Conservation (phyloP, 306 rosid genomes). For the Cucurbita pepo region DNA sequence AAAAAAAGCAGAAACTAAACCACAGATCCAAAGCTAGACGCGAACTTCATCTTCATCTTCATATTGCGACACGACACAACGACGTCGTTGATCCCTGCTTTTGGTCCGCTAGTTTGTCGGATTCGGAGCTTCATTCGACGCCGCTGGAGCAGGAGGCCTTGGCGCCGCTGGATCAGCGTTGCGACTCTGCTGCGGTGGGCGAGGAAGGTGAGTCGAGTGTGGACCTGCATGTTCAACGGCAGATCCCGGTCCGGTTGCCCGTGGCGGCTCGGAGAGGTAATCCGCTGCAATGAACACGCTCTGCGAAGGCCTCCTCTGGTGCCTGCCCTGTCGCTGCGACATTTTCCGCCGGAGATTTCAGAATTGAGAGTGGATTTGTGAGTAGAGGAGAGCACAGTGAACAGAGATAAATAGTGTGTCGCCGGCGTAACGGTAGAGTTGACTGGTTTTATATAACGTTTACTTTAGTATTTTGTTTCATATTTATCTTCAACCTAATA, state of each 20-base stretch:
- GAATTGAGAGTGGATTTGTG: not conserved
- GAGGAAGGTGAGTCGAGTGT: not conserved
- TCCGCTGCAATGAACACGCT: slow-evolving; percentile 12
- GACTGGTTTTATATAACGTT: not conserved
- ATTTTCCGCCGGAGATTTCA: slow-evolving; percentile 1
- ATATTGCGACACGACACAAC: not conserved
- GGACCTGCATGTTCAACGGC: not conserved
- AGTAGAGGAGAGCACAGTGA: not conserved
- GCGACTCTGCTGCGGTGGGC: not conserved
- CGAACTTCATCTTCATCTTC: not conserved
- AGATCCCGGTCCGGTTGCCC: not conserved
- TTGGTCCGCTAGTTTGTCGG: not conserved
- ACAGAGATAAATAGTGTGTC: not conserved
- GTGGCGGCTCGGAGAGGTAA: slow-evolving; percentile 2
- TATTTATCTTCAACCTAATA: too few relatives aligned
- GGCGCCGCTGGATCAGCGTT: not conserved
- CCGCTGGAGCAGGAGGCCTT: not conserved
- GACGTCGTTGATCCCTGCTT: not conserved
- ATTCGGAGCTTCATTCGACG: not conserved
- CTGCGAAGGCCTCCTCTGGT: slow-evolving; percentile 33
- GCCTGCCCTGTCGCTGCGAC: slow-evolving; percentile 21
- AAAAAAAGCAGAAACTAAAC: not conserved
- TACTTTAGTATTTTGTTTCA: too few relatives aligned
- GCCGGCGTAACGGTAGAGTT: not conserved
- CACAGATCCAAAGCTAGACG: not conserved